Evolutionary conservation across 768 basidiomycete genomes (phyloP).

Genomic region (Agaricus blazei): DNA sequence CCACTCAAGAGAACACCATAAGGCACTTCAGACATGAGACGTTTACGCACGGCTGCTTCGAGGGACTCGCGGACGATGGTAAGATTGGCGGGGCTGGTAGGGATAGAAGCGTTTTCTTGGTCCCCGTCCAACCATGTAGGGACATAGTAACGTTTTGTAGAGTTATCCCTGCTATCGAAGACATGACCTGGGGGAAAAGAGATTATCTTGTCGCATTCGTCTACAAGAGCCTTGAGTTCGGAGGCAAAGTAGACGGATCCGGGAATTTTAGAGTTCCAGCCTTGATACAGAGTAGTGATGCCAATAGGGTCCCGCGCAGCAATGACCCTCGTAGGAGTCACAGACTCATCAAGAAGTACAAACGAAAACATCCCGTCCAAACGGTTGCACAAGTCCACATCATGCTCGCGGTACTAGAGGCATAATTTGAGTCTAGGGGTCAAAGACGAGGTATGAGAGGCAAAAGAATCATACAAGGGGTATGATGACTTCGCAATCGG

Average conservation of each 20-base stretch:
- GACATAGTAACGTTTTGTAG: slow-evolving; percentile 78
- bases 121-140: slow-evolving; percentile 93
- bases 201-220: slow-evolving; percentile 92
- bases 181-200: slow-evolving; percentile 97
- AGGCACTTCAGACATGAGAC: slow-evolving; percentile 97
- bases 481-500: slow-evolving; percentile 96
- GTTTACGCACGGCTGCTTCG: slow-evolving; percentile 89
- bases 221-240: slow-evolving; percentile 86
- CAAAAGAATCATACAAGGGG: slow-evolving; percentile 55
- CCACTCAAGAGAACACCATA: slow-evolving; percentile 96
- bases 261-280: slow-evolving; percentile 81
- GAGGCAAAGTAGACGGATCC: slow-evolving; percentile 90
- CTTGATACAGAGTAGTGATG: slow-evolving; percentile 98
- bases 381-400: slow-evolving; percentile 64
- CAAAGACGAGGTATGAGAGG: neutral
- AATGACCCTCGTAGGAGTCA: slow-evolving; percentile 83
- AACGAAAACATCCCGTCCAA: slow-evolving; percentile 99
- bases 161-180: slow-evolving; percentile 79
- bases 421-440: neutral
- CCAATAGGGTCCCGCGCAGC: slow-evolving; percentile 97
- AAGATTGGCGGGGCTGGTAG: slow-evolving; percentile 58
- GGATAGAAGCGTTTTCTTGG: slow-evolving; percentile 52
- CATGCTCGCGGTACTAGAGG: slow-evolving; percentile 77
- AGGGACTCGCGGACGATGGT: slow-evolving; percentile 72
- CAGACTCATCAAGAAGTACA: slow-evolving; percentile 90